phyloP scores from a whole-genome alignment of 106 monocot species.

The Dendrobium huoshanense region DNA sequence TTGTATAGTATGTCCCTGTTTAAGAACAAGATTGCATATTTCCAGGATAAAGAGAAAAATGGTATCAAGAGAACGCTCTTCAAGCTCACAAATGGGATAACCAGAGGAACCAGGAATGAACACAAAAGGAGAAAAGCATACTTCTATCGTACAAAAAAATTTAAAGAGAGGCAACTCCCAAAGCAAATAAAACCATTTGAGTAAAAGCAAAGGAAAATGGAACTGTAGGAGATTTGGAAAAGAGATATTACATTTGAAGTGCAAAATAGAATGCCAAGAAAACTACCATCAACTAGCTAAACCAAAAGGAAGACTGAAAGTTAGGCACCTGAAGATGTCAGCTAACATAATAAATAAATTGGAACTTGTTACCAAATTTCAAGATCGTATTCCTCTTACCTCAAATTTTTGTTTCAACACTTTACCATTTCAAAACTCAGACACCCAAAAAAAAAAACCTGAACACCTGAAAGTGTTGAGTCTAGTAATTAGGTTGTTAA shows the following conservation, averaged over 20 bases:
- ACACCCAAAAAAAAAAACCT: too few species aligned
- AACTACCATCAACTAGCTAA: background rate
- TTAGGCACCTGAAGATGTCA: background rate
- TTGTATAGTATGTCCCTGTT: background rate
- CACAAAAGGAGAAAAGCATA: background rate
- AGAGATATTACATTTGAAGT: constrained; percentile 1
- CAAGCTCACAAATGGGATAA: background rate
- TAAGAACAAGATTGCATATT: background rate
- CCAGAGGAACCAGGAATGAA: background rate
- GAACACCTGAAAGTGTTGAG: background rate
- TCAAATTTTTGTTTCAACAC: too few species aligned
- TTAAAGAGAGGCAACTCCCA: background rate
- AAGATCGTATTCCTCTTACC: too few species aligned
- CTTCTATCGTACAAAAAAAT: background rate
- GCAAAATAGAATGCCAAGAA: background rate
- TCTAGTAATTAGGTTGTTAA: too few species aligned
- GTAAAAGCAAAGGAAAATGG: background rate
- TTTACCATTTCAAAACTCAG: too few species aligned
- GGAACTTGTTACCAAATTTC: background rate
- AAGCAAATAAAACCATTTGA: background rate
- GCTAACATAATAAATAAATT: background rate
- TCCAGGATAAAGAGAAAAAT: background rate
- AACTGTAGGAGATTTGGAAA: background rate
- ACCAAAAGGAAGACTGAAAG: background rate
- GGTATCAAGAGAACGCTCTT: background rate